Percentiles rank a stretch among this genome's conserved stretches.
Evolutionary conservation across 495 filamentous ascomycete genomes (phyloP).

Genomic region (Darksidea phi): DNA sequence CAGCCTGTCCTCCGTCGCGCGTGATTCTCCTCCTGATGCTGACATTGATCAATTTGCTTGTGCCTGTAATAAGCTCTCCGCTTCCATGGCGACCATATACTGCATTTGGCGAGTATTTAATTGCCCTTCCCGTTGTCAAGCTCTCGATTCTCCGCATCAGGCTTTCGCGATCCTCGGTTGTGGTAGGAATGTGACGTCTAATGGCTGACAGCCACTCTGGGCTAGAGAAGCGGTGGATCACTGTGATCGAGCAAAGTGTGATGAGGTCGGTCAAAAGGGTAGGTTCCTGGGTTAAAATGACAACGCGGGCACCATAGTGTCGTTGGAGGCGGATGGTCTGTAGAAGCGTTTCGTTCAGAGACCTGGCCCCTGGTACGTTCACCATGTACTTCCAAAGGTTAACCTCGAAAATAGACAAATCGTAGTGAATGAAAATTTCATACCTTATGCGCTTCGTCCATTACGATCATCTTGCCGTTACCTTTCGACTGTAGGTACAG

Average conservation of each 20-base stretch:
- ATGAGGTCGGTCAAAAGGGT: slow-evolving; percentile 69
- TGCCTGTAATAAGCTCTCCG: too few relatives aligned
- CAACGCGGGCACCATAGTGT: slow-evolving; percentile 62
- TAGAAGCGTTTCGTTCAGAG: slow-evolving; percentile 64
- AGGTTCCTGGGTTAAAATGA: slow-evolving; percentile 78
- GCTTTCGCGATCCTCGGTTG: slow-evolving; percentile 23
- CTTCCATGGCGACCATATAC: slow-evolving; percentile 9
- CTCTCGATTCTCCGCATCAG: slow-evolving; percentile 8
- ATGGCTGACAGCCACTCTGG: slow-evolving; percentile 67
- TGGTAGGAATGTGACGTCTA: slow-evolving; percentile 53
- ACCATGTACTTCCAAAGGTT: slow-evolving; percentile 65
- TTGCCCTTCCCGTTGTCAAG: slow-evolving; percentile 9
- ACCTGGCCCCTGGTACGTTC: slow-evolving; percentile 45
- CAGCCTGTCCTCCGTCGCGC: too few relatives aligned
- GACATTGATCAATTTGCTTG: too few relatives aligned
- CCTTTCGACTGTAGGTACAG: slow-evolving; percentile 14
- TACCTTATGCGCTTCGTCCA: slow-evolving; percentile 64
- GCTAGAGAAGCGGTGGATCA: slow-evolving; percentile 73
- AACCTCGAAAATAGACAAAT: too few relatives aligned
- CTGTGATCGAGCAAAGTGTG: slow-evolving; percentile 66
- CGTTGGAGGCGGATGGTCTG: slow-evolving; percentile 67
- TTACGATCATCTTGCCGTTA: slow-evolving; percentile 53
- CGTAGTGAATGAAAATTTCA: too few relatives aligned
- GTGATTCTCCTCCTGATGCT: too few relatives aligned
- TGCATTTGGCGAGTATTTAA: slow-evolving; percentile 8